A percentile compares a stretch with the other conserved stretches of the same genome.
Conservation (phyloP, 1,139 yeast species). For the Hansenula anomala region DNA sequence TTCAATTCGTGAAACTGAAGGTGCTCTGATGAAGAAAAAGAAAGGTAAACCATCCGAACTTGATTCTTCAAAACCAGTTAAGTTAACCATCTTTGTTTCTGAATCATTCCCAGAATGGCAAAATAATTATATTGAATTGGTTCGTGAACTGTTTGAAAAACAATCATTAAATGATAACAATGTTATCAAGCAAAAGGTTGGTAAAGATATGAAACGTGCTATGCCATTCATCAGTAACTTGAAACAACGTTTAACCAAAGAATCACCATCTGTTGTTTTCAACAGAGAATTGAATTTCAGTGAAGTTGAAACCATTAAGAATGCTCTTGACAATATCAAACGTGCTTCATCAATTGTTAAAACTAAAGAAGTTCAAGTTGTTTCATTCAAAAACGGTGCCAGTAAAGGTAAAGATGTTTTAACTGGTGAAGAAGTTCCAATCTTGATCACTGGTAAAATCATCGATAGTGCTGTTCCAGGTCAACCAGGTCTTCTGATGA, state of each 20-base stretch:
- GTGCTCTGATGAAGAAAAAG: conserved; percentile 82
- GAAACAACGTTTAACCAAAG: conserved; percentile 70
- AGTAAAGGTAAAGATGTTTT: conserved; percentile 57
- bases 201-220: conserved; percentile 84
- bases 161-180: conserved; percentile 59
- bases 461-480: conserved; percentile 90
- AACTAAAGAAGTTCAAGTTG: conserved; percentile 52
- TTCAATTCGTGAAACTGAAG: conserved; percentile 89
- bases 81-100: conserved; percentile 68
- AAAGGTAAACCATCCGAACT: conserved; percentile 76
- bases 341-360: conserved; percentile 63
- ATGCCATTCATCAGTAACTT: conserved; percentile 93
- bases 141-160: conserved; percentile 69
- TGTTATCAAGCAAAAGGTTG: conserved; percentile 52
- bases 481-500: conserved; percentile 78
- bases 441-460: conserved; percentile 59
- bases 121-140: conserved; percentile 77
- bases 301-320: conserved; percentile 64
- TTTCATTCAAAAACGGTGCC: conserved; percentile 56
- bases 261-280: conserved; percentile 73
- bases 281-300: conserved; percentile 80
- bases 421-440: conserved; percentile 67
- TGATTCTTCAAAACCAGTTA: conserved; percentile 69
- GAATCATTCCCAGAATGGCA: conserved; percentile 96
- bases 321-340: conserved; percentile 50